Conservation (phyloP, 129 eudicot genomes). For the Centrapalus pauciflorus region DNA sequence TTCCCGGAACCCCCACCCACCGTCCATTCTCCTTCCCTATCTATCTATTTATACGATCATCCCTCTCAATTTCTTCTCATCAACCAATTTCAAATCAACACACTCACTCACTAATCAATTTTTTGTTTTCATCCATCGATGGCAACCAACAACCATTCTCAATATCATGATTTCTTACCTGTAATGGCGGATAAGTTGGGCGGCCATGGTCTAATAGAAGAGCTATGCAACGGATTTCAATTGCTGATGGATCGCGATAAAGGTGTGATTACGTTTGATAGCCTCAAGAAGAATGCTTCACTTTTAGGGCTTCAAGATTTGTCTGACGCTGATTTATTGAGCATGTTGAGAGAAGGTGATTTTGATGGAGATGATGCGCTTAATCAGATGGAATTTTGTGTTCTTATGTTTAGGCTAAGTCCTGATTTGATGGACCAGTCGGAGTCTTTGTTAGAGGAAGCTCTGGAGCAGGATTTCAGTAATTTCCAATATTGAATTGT, state of each 20-base stretch:
- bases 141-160: conserved; percentile 34
- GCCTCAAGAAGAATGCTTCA: conserved; percentile 56
- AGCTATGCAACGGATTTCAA: conserved; percentile 67
- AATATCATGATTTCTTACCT: conserved; percentile 58
- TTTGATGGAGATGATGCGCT: conserved; percentile 72
- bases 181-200: conserved; percentile 75
- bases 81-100: conserved; percentile 4
- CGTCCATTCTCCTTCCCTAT: background rate
- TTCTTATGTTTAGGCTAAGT: conserved; percentile 76
- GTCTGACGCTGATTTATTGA: conserved; percentile 46
- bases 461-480: conserved; percentile 38
- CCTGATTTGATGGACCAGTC: conserved; percentile 77
- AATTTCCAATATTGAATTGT: conserved; percentile 4
- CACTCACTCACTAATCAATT: background rate
- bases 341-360: conserved; percentile 67
- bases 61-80: background rate
- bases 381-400: conserved; percentile 89
- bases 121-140: conserved; percentile 1
- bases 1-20: conserved; percentile 24
- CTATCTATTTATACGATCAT: background rate
- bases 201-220: conserved; percentile 69
- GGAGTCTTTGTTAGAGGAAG: conserved; percentile 57
- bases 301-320: conserved; percentile 57
- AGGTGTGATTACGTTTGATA: conserved; percentile 75
- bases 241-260: conserved; percentile 54